phyloP scores from a whole-genome alignment of 306 rosid species.

The Trichosanthes cucumerina region DNA sequence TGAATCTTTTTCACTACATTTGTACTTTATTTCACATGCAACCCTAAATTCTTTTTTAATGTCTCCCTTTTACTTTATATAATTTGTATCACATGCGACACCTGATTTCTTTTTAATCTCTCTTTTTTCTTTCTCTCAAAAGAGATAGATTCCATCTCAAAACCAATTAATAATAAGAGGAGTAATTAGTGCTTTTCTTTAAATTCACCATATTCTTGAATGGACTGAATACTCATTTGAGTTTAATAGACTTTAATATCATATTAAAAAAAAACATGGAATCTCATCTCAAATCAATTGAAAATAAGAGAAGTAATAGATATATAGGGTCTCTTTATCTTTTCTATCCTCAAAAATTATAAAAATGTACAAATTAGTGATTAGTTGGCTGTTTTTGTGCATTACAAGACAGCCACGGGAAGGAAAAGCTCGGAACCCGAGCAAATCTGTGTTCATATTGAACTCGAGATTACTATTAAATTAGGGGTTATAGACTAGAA shows the following conservation, averaged over 20 bases:
- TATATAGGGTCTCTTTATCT: too few species aligned
- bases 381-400: neutral
- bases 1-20: neutral
- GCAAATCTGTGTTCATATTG: conserved; percentile 12
- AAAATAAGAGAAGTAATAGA: too few species aligned
- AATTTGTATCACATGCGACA: neutral
- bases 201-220: too few species aligned
- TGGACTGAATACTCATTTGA: too few species aligned
- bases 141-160: too few species aligned
- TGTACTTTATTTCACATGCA: neutral
- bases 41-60: neutral
- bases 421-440: conserved; percentile 25
- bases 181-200: too few species aligned
- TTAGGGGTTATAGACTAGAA: neutral
- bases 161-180: too few species aligned
- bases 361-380: neutral
- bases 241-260: too few species aligned
- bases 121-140: neutral
- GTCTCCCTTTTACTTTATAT: neutral
- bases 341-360: too few species aligned
- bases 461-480: neutral
- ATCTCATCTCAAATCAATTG: too few species aligned
- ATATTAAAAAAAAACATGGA: too few species aligned
- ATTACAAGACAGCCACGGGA: neutral
- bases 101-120: neutral